Base-by-base conservation (phyloP, 2,329 filamentous ascomycete genomes). In the Colletotrichum horii region DNA sequence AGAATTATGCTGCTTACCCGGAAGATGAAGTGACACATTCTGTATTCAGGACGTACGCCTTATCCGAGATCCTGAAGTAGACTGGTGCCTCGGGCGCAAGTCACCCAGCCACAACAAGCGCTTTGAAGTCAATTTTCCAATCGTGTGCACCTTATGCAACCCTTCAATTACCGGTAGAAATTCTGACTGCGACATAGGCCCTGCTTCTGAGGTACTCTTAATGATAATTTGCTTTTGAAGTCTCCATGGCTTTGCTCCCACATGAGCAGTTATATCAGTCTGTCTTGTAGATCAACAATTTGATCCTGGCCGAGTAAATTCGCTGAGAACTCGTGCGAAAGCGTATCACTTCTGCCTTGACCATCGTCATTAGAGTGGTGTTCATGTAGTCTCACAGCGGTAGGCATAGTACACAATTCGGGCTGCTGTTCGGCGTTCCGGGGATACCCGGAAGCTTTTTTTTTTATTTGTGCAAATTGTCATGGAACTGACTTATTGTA, bases 201-300 rank as follows among this genome's bases (percentile, higher is more conserved):
- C 19, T 38, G 34, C 7, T 8, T 38, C 15, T 8, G 15, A 8
- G 34, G 7, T 16, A 36, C 34, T 36, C 1, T 6, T 16, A 8
- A 38, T 19, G 36, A 4, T 8, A 5, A 38, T 8, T 19, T 38
- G 16, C 16, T 19, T 38, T 8, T 19, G 16, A 19, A 38, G 8
- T 38, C 36, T 43, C 36, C 36, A 0, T 0, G 2, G 0, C 16
- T 43, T 43, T 19, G 38, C 38, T 4, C 38, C 38, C 9, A 7
- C 0, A 48, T n/a, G 9, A n/a, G 19, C 38, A 7, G 19, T n/a
- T 43, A 16, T n/a, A n/a, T 12, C 19, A 43, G 38, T n/a, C 36
- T n/a, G 36, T 6, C 9, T n/a, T 2, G 9, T n/a, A n/a, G 9
- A n/a, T 6, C 3, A 8, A 0, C 0, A 12, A 4, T 0, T 48